phyloP scores from a whole-genome alignment of 73 alveolate genomes.

The Paraurostyla sp. region DNA sequence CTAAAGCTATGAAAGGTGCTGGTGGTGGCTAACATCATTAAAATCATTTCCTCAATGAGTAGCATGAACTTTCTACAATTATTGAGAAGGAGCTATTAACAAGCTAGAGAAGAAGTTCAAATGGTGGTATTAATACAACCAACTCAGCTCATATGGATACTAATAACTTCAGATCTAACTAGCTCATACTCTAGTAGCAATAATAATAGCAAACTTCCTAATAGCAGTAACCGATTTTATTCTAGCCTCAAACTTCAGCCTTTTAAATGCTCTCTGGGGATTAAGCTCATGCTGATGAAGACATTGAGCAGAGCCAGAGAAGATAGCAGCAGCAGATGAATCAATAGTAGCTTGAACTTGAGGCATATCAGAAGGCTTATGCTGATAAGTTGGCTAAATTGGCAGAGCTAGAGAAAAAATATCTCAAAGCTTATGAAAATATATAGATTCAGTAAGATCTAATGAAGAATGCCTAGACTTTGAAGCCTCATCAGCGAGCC shows the following conservation, averaged over 20 bases:
- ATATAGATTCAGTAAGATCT: too few species aligned
- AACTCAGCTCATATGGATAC: not conserved
- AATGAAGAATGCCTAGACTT: too few species aligned
- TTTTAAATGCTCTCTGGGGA: not conserved
- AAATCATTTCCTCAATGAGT: constrained; percentile 6
- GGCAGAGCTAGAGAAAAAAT: not conserved
- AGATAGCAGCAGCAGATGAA: not conserved
- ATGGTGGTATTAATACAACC: constrained; percentile 12
- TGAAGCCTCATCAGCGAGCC: too few species aligned
- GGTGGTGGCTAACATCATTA: too few species aligned
- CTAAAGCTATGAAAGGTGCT: not conserved
- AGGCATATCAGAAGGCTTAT: constrained; percentile 23
- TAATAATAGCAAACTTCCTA: too few species aligned
- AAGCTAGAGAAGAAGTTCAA: constrained; percentile 12
- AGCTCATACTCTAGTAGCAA: too few species aligned
- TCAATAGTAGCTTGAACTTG: not conserved
- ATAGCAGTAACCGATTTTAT: not conserved
- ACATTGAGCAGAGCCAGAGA: not conserved
- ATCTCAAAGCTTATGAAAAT: not conserved
- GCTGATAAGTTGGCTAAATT: constrained; percentile 6
- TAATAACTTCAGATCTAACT: too few species aligned
- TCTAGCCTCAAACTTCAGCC: not conserved
- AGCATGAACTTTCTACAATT: constrained; percentile 44
- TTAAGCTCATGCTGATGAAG: not conserved
- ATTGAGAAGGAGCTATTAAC: constrained; percentile 40